Evolutionary conservation across 2,329 filamentous ascomycete genomes (phyloP), one percentile per base, ranked within the genome.

Genomic region (Diaporthe humulicola): DNA sequence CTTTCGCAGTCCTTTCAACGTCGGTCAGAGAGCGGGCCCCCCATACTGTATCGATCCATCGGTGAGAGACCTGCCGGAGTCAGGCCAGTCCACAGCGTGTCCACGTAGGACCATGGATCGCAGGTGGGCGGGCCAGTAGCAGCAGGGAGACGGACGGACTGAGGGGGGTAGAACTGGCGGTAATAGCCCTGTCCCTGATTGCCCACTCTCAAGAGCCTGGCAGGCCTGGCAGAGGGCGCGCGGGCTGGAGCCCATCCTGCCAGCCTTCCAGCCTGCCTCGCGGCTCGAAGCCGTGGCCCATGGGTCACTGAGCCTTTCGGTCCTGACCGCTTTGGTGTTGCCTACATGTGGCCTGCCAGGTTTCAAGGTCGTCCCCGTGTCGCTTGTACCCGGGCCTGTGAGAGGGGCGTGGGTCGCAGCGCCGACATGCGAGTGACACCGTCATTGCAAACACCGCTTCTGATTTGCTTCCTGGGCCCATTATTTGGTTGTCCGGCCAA

Each of bases 361-460:
- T 76, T 76, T 76, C 74, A 76, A 76, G 54, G 73, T 73, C 61
- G 69, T 58, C 61, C 71, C 72, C 45, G 72, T 76, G 36, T 72
- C 72, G 72, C 48, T 64, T 74, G 72, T 76, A 76, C 72, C 69
- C 72, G 69, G 54, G 61, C 60, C 60, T 74, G 73, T 76, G 74
- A 70, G 60, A 76, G 69, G 60, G 60, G 33, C 40, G 60, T 22
- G 38, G 52, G 28, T 54, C 15, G 57, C 61, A 56, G 54, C 42
- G 52, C 56, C 38, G 58, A n/a, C 73, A 74, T 56, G 61, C 69
- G 54, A 76, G 73, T 58, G 60, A 48, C 67, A 70, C 73, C 48
- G 74, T 74, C 61, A 74, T 74, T 60, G 64, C 40, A 64, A 76
- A 64, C 52, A 61, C 67, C 66, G 70, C 70, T 64, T 14, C 22